phyloP scores from a whole-genome alignment of 768 basidiomycete genomes.

The Chalciporus pseudorubinellus region DNA sequence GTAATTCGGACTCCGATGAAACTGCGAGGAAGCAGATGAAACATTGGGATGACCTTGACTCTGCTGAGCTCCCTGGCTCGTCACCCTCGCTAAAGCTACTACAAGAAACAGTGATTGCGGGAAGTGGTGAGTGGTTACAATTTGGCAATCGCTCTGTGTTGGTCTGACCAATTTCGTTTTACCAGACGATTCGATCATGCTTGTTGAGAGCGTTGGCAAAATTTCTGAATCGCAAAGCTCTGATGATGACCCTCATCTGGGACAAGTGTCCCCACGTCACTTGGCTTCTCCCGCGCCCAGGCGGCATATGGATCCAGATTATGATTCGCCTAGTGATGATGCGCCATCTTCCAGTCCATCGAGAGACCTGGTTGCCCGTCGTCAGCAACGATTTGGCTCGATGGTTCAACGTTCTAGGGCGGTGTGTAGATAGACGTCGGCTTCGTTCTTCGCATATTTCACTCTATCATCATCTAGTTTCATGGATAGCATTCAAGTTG shows the following conservation, averaged over 20 bases:
- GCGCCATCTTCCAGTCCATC: slow-evolving; percentile 47
- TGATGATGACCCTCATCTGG: slow-evolving; percentile 62
- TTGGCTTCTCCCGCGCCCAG: slow-evolving; percentile 60
- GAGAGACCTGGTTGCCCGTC: slow-evolving; percentile 41
- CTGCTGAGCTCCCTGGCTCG: slow-evolving; percentile 1
- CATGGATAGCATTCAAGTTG: slow-evolving; percentile 10
- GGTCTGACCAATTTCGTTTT: slow-evolving; percentile 1
- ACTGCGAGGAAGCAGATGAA: slow-evolving; percentile 25
- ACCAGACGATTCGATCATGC: slow-evolving; percentile 51
- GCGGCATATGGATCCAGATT: slow-evolving; percentile 33
- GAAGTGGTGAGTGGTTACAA: slow-evolving; percentile 28
- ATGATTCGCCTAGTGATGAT: slow-evolving; percentile 50
- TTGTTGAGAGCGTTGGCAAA: slow-evolving; percentile 7
- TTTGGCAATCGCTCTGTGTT: not conserved
- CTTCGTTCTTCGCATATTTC: slow-evolving; percentile 8
- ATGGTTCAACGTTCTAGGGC: not conserved
- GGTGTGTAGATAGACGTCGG: slow-evolving; percentile 5
- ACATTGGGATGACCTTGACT: slow-evolving; percentile 19
- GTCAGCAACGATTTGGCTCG: slow-evolving; percentile 33
- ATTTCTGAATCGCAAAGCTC: slow-evolving; percentile 37
- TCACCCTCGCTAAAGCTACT: slow-evolving; percentile 17
- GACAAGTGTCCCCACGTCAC: slow-evolving; percentile 70
- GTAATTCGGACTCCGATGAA: slow-evolving; percentile 16
- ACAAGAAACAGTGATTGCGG: slow-evolving; percentile 33
- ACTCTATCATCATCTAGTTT: slow-evolving; percentile 15